phyloP scores from a whole-genome alignment of 2,329 filamentous ascomycete genomes.

The Arthrobotrys musiformis region DNA sequence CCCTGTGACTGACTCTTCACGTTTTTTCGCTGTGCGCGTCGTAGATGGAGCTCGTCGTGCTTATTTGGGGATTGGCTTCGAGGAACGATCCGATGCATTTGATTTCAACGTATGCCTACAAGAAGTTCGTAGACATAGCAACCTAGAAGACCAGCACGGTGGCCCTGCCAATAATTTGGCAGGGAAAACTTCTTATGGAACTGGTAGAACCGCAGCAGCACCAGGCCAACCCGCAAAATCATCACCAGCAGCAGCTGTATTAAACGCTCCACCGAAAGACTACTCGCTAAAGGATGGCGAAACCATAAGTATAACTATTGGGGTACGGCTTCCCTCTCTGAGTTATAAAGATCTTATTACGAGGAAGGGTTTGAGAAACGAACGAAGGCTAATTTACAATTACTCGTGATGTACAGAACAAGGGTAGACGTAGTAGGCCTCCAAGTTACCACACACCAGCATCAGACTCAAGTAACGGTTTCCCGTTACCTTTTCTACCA shows the following conservation, averaged over 20 bases:
- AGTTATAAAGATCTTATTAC: background rate
- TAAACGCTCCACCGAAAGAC: constrained; percentile 67
- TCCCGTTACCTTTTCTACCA: constrained; percentile 76
- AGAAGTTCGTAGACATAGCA: constrained; percentile 70
- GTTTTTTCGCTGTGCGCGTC: constrained; percentile 86
- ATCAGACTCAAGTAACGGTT: constrained; percentile 67
- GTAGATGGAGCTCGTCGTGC: constrained; percentile 81
- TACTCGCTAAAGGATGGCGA: constrained; percentile 89
- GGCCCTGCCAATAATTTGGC: constrained; percentile 58
- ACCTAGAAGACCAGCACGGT: constrained; percentile 66
- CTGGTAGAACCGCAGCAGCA: constrained; percentile 59
- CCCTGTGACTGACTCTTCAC: constrained; percentile 79
- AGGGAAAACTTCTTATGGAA: constrained; percentile 59
- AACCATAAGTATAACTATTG: constrained; percentile 84
- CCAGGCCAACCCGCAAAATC: constrained; percentile 26
- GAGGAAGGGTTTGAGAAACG: background rate
- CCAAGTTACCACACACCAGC: constrained; percentile 52
- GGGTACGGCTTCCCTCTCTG: constrained; percentile 65
- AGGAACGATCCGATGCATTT: constrained; percentile 85
- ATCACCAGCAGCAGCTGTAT: constrained; percentile 1
- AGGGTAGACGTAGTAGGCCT: constrained; percentile 59
- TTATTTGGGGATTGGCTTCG: constrained; percentile 84
- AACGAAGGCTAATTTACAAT: background rate
- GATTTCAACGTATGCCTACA: constrained; percentile 84
- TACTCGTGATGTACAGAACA: constrained; percentile 54